A percentile compares a stretch with the other conserved stretches of the same genome.
Evolutionary conservation across 2,329 filamentous ascomycete genomes (phyloP).

Genomic region (Amauroascus niger): DNA sequence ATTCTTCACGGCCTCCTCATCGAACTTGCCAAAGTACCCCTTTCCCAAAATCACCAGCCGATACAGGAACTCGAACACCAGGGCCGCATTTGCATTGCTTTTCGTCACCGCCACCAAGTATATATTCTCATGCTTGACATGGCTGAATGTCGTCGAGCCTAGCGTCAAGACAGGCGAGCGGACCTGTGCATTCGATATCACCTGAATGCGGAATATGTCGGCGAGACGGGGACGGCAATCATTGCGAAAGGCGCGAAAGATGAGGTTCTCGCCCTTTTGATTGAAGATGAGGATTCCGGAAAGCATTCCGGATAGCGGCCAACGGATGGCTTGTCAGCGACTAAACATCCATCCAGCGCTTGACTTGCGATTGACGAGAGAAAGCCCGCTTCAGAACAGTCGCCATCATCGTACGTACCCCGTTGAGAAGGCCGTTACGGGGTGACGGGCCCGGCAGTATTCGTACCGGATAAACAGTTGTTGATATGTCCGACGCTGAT

Average conservation of each 20-base stretch:
- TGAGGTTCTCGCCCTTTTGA: constrained; percentile 98
- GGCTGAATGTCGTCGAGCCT: constrained; percentile 95
- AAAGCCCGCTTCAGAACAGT: not conserved
- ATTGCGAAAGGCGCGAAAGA: constrained; percentile 96
- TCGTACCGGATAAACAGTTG: constrained; percentile 1
- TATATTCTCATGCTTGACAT: constrained; percentile 99
- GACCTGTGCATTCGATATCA: constrained; percentile 96
- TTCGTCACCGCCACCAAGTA: constrained; percentile 96
- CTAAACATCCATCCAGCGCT: not conserved
- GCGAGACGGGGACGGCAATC: constrained; percentile 95
- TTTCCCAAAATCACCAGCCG: constrained; percentile 79
- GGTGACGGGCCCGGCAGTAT: not conserved
- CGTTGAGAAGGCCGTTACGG: not conserved
- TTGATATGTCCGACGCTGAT: not conserved
- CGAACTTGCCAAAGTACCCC: constrained; percentile 97
- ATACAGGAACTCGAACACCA: constrained; percentile 97
- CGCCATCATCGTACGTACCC: not conserved
- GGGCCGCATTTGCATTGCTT: constrained; percentile 95
- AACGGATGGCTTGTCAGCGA: not conserved
- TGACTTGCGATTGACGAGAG: not conserved
- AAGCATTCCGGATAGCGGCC: constrained; percentile 53
- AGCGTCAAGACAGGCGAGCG: constrained; percentile 95
- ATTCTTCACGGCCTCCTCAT: constrained; percentile 99
- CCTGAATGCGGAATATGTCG: constrained; percentile 98
- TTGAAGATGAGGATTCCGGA: constrained; percentile 98